These are phyloP conservation scores for Colletotrichum sp. DNA, from an alignment of 2,329 filamentous ascomycete species.

Conservation along the genomic window DNA sequence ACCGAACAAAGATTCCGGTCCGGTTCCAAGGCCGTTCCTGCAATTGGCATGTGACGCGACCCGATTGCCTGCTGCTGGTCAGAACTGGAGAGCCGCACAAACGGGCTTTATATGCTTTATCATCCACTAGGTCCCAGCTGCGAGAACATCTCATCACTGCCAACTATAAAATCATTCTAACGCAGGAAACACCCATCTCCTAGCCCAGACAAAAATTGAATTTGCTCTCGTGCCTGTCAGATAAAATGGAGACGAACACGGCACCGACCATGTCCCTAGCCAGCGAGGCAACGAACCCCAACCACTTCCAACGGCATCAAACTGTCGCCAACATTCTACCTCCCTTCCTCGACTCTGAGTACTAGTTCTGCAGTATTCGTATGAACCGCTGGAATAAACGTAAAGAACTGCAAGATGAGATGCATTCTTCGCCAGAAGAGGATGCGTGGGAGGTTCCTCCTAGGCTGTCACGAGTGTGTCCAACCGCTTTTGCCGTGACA, in stretches of 20 bases:
- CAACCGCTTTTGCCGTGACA: neutral
- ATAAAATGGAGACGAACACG: too few species aligned
- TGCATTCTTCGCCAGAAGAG: fast-evolving
- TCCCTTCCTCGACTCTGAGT: neutral
- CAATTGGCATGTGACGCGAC: neutral
- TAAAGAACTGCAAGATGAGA: neutral
- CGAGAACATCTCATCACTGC: neutral
- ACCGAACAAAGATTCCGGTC: fast-evolving
- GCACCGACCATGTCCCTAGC: neutral
- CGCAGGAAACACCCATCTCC: fast-evolving
- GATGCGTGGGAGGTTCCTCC: neutral
- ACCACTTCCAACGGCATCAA: neutral
- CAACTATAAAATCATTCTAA: neutral
- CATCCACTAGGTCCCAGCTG: neutral
- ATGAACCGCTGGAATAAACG: too few species aligned
- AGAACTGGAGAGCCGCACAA: neutral
- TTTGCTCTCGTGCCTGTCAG: too few species aligned
- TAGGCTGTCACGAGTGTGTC: neutral
- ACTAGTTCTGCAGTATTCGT: fast-evolving
- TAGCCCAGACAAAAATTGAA: neutral
- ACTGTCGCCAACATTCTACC: fast-evolving
- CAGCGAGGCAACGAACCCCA: neutral
- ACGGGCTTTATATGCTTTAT: neutral
- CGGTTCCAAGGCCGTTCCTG: neutral
- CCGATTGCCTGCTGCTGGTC: neutral